A percentile compares a stretch with the other conserved stretches of the same genome.
phyloP scores from a whole-genome alignment of 1,139 yeast species.

The Yamadazyma songkhlaensis region DNA sequence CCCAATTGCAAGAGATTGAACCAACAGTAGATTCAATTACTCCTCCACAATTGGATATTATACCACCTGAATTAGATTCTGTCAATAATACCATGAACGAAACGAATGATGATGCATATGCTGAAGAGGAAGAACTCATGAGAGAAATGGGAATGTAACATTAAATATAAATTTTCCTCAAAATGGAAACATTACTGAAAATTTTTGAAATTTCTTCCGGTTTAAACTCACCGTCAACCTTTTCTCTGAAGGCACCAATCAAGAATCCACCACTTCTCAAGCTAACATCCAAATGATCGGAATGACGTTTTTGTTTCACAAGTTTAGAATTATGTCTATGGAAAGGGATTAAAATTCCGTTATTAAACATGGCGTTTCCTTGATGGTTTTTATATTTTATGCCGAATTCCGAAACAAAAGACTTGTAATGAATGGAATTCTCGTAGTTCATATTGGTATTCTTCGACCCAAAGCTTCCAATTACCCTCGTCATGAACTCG shows the following conservation, averaged over 20 bases:
- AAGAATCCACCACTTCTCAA: constrained; percentile 58
- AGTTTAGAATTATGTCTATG: constrained; percentile 40
- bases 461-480: constrained; percentile 46
- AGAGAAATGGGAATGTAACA: constrained; percentile 32
- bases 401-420: constrained; percentile 57
- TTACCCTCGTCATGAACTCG: constrained; percentile 42
- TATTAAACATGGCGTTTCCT: constrained; percentile 30
- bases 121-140: constrained; percentile 37
- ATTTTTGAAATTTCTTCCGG: constrained; percentile 48
- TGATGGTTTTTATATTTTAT: constrained; percentile 34
- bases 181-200: constrained; percentile 34
- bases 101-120: constrained; percentile 14
- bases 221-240: constrained; percentile 26
- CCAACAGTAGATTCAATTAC: background rate
- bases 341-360: constrained; percentile 55
- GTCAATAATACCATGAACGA: too few species aligned
- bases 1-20: constrained; percentile 3
- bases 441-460: constrained; percentile 34
- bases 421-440: constrained; percentile 43
- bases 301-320: constrained; percentile 27
- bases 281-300: constrained; percentile 32
- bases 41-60: constrained; percentile 2
- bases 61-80: too few species aligned
- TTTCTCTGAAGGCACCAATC: constrained; percentile 47
- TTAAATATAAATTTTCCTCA: constrained; percentile 38